Conservation (phyloP, 495 filamentous ascomycete genomes). For the Schizothecium vesticola region DNA sequence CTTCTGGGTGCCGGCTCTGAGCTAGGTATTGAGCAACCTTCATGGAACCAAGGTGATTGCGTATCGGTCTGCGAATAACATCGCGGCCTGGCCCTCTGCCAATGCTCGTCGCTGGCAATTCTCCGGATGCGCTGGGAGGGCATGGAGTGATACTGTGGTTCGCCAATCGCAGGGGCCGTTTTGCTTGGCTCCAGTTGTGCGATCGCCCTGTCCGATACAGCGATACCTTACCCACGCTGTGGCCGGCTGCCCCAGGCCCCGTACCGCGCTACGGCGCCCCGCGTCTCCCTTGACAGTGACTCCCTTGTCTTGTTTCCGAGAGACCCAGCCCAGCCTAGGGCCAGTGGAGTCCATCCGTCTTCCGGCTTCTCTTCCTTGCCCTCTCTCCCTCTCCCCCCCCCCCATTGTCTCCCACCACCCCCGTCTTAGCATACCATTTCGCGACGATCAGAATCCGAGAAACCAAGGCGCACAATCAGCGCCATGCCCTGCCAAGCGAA, state of each 20-base stretch:
- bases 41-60: background rate
- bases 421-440: slow-evolving; percentile 24
- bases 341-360: slow-evolving; percentile 1
- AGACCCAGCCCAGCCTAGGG: background rate
- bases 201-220: slow-evolving; percentile 2
- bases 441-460: slow-evolving; percentile 29
- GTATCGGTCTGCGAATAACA: background rate
- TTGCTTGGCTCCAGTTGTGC: slow-evolving; percentile 5
- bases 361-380: background rate
- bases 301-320: slow-evolving; percentile 13
- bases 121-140: background rate
- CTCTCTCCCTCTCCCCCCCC: slow-evolving; percentile 9
- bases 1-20: background rate
- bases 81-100: too few relatives aligned
- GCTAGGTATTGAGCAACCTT: background rate
- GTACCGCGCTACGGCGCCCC: slow-evolving; percentile 5
- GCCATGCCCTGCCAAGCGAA: slow-evolving; percentile 20
- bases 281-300: background rate
- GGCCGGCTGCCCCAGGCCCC: background rate
- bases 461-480: slow-evolving; percentile 17
- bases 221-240: slow-evolving; percentile 3
- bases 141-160: background rate
- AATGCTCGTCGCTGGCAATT: background rate
- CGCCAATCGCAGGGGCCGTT: slow-evolving; percentile 6
- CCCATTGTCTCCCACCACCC: too few relatives aligned